Base-by-base conservation (phyloP, 2,329 filamentous ascomycete species). In the Curvularia verruculosa region DNA sequence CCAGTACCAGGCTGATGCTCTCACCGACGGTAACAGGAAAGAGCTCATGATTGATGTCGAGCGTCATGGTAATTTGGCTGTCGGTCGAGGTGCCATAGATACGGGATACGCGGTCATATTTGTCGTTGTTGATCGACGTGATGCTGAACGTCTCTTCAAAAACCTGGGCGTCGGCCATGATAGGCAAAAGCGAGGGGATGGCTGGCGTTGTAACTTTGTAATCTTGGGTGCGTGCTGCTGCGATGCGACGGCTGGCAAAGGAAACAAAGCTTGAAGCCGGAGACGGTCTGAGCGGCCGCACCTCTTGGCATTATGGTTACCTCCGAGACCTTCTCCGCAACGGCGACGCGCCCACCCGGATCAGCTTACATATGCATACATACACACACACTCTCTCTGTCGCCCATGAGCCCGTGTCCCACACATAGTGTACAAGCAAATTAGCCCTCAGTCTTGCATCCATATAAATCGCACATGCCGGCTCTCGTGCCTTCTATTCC, bases 101-200 rank as follows among this genome's bases (percentile, higher is more conserved):
- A 67, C 95, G 94, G 53, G 91, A 90, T 24, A 97, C 94, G 64
- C 94, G 91, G 81, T 98, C 95, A 80, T 99, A 99, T 80, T 97
- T 96, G 72, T 88, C 85, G 72, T 88, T 85, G 81, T 96, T 90
- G 76, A 92, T 82, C 53, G 85, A 80, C 66, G 87, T 94, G 70
- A 98, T 84, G 60, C 85, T 90, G 84, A 98, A 97, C 71, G 86
- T 89, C 75, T 96, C 92, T 80, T 97, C 92, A 80, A 96, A 96
- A 78, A 98, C 90, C 72, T 95, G 89, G 56, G 93, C 89, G 81
- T 98, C 94, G 67, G 90, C 89, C 78, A 91, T 87, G 66, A 80
- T 82, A 66, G n/a, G 21, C 24, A 34, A 10, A 21, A 24, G 49
- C 34, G 48, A 29, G 47, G 23, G 49, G n/a, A 26, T 19, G 24